phyloP scores from a whole-genome alignment of 495 filamentous ascomycete species.

The Aspergillus leporis region DNA sequence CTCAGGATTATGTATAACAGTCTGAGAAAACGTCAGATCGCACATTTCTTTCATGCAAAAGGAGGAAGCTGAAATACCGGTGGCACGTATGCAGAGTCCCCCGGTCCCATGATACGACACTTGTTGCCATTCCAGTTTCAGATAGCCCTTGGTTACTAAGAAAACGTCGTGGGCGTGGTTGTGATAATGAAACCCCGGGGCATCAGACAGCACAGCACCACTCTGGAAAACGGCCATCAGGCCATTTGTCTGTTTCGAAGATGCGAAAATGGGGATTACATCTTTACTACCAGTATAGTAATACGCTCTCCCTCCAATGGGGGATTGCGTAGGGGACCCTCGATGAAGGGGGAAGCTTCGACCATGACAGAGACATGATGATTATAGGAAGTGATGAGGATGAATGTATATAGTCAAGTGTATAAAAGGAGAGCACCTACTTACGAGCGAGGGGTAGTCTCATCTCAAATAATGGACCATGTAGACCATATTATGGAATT shows the following conservation, averaged over 20 bases:
- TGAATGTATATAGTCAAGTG: neutral
- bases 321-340: constrained; percentile 42
- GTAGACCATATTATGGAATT: neutral
- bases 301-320: constrained; percentile 46
- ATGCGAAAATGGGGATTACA: constrained; percentile 45
- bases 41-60: neutral
- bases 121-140: constrained; percentile 50
- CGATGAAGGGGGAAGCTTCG: constrained; percentile 25
- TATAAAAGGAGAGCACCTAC: neutral
- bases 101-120: constrained; percentile 44
- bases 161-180: constrained; percentile 51
- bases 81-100: constrained; percentile 52
- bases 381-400: neutral
- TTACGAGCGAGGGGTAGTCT: no score
- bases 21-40: constrained; percentile 20
- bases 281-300: constrained; percentile 45
- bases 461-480: neutral
- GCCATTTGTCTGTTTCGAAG: constrained; percentile 45
- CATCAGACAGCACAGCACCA: constrained; percentile 41
- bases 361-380: constrained; percentile 31
- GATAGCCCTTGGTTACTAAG: constrained; percentile 45
- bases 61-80: constrained; percentile 30
- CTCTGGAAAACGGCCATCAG: constrained; percentile 49
- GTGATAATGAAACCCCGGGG: constrained; percentile 51
- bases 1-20: constrained; percentile 43